Evolutionary conservation across 169 alveolate genomes (phyloP), one percentile per base, ranked within the genome.

Genomic region (Blepharisma undulans): DNA sequence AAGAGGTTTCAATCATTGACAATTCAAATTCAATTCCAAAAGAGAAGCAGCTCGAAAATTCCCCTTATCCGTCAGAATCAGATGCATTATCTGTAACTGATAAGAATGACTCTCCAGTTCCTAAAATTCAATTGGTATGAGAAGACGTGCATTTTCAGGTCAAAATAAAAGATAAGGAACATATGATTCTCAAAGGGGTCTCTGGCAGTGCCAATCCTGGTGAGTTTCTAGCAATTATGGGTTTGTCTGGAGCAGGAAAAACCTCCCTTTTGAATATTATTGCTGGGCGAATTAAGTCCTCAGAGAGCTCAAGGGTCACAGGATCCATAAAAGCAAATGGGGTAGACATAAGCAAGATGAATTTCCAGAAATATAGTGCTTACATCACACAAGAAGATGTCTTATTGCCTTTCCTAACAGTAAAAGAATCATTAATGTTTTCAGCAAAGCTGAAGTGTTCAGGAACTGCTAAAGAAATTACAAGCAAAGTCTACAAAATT

Each of bases 181-280:
- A 48, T 10, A 18, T 25, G 18, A 78, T 78, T 78, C 18, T 78
- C 0, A 78, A 78, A 78, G 88, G 88, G 8, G 78, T 89, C 29
- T 72, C 92, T 30, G 95, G 93, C 0, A 76, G 34, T 18, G 90
- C 89, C 66, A 72, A 82, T 21, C 87, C 95, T 27, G 95, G 95
- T 72, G 88, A 87, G 89, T 84, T 95, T 80, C 95, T 95, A 36
- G 97, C 97, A 1, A 92, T 97, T 30, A 93, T 97, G 97, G 98
- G 98, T 0, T 92, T 98, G 36, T 94, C 97, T 21, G 98, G 98
- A 3, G 98, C 98, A 30, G 98, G 98, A 61, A 97, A 96, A 92
- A 95, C 98, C 29, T 94, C 97, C 18, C 90, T 97, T 18, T 93
- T 97, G 33, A 94, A 95, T 89, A 93, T 96, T 25, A 93, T 97